Base-by-base conservation (phyloP, 2,329 filamentous ascomycete genomes). In the Coniella lustricola region DNA sequence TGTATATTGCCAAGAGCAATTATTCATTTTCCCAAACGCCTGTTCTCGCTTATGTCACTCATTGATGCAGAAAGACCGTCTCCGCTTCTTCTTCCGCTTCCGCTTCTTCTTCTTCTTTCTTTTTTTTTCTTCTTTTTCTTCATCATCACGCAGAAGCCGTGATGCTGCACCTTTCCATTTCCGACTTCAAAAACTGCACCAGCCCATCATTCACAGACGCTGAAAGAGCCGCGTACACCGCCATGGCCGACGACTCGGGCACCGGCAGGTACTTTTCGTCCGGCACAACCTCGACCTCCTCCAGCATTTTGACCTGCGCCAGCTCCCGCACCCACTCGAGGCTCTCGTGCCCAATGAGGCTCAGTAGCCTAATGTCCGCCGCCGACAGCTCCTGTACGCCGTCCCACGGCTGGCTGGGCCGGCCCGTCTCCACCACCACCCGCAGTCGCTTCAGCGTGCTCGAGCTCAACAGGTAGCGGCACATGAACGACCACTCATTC, bases 241-340 rank as follows among this genome's bases (percentile, higher is more conserved):
- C 69, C 72, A 80, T 76, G 38, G 70, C 71, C 49, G 73, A 71
- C 16, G 73, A 77, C 47, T 70, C 69, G 1, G 76, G 74, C 21
- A 69, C 63, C 2, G 76, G 72, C 60, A 77, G 75, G 54, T 74
- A 69, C 54, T 77, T 74, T 13, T 81, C 68, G 21, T 80, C 66
- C 3, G 77, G 70, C 21, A 67, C 62, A 3, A 84, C 71, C 31
- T 73, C 70, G 36, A 84, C 52, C 31, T 73, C 67, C 49, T 67
- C 61, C 53, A 82, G 57, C 0, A 71, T 70, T 35, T 65, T 69
- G 21, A 83, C 63, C 29, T 65, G 64, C 14, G 75, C 68, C 51
- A 84, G 57, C 56, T 81, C 74, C 50, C 71, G 70, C 35, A 76
- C 70, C 80, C 80, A 84, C 43, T 79, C 73, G 51, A 83, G 64